Base-by-base conservation (phyloP, 192 early-diverging fungal species). In the Mortierella antarctica region DNA sequence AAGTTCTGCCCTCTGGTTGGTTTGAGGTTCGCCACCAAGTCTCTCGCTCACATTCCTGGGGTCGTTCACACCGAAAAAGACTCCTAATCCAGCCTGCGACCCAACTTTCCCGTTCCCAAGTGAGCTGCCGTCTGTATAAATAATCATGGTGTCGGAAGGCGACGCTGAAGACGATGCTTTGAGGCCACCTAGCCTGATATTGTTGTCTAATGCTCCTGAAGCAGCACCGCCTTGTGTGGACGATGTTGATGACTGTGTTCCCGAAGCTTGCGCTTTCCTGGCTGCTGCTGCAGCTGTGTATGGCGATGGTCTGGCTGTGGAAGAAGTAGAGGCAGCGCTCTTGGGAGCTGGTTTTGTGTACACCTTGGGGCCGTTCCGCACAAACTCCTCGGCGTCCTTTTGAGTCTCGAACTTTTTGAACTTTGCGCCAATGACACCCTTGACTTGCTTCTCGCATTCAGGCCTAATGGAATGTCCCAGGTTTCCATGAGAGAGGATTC, bases 61-160 rank as follows among this genome's bases (percentile, higher is more conserved):
- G 82, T 97, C 93, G 49, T 83, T 79, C 0, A 70, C 63, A 11
- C 93, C 94, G 75, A 91, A 98, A 68, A 88, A 97, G 21, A 97
- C 94, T 9, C 97, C 97, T 20, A 94, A 73, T 18, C 97, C 97
- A 41, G 94, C 97, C 7, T 78, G 69, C 6, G 93, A 95, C 5
- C 70, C 64, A 10, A 18, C 2, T 20, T 56, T 67, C 15, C 96
- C 96, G 85, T 98, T 98, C 9, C 81, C 71, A 15, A 83, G 60
- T 67, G 93, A 88, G 52, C 91, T 89, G 44, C 96, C 96, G 65
- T 98, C 96, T 0, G 95, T 97, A 82, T 95, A 96, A 11, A 94
- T 86, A 0, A 86, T 77, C 2, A 87, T 78, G 1, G 47, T 63
- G 17, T 69, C 62, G 11, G 67, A 68, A 12, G 56, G 8, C 1